Percentiles rank a stretch among this genome's conserved stretches.
These are phyloP conservation scores for Atractiella rhizophila DNA, from an alignment of 768 basidiomycete genomes.

Conservation along the genomic window DNA sequence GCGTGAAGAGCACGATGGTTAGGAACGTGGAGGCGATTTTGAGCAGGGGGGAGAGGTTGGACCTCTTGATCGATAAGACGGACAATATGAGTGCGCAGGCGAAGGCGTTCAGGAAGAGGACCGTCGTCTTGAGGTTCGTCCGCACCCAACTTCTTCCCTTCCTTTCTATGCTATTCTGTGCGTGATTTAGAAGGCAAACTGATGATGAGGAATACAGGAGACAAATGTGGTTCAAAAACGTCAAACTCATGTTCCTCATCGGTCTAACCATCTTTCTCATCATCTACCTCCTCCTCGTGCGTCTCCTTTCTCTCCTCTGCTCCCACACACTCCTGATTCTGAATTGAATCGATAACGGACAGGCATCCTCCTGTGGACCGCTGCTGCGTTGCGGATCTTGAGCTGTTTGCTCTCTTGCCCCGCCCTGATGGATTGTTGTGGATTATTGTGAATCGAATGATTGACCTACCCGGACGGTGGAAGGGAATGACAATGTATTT, in stretches of 20 bases:
- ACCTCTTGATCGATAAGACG: conserved; percentile 52
- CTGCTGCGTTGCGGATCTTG: too few species aligned
- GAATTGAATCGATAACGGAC: too few species aligned
- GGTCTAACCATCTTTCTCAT: conserved; percentile 37
- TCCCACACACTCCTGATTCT: too few species aligned
- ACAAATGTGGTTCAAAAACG: conserved; percentile 26
- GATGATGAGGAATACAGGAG: conserved; percentile 13
- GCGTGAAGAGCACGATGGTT: conserved; percentile 39
- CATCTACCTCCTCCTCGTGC: conserved; percentile 59
- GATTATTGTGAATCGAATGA: too few species aligned
- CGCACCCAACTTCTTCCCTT: too few species aligned
- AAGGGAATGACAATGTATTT: too few species aligned
- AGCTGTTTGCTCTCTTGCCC: too few species aligned
- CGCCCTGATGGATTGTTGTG: too few species aligned
- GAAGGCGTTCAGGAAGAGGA: conserved; percentile 39
- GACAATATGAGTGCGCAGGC: conserved; percentile 85
- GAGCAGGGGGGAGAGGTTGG: conserved; percentile 77
- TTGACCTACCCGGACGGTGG: too few species aligned
- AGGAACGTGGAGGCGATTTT: conserved; percentile 95
- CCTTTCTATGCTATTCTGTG: background rate
- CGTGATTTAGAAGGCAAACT: background rate
- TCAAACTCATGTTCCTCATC: conserved; percentile 28
- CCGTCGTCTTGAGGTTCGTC: conserved; percentile 7
- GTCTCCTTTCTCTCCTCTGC: conserved; percentile 52
- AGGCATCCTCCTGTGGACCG: too few species aligned